Conservation (phyloP, 140 eudicot genomes). For the Ambrosia hybrid region DNA sequence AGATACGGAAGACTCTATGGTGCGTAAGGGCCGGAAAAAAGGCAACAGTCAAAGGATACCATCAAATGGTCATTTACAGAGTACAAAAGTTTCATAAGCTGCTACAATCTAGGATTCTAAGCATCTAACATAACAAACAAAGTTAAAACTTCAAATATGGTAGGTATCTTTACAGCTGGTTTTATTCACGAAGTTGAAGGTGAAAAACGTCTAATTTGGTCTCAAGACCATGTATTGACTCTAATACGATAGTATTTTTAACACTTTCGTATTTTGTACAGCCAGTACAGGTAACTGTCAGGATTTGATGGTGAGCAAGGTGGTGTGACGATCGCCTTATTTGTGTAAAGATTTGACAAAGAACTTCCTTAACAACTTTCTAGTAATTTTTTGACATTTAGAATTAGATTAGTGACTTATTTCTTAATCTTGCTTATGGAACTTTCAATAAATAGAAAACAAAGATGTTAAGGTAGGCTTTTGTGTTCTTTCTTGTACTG, state of each 20-base stretch:
- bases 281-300: constrained; percentile 28
- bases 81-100: constrained; percentile 43
- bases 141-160: constrained; percentile 11
- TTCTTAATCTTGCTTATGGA: constrained; percentile 11
- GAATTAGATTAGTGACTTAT: constrained; percentile 10
- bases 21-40: constrained; percentile 45
- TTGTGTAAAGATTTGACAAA: constrained; percentile 15
- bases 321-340: constrained; percentile 13
- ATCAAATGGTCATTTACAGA: constrained; percentile 34
- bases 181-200: not conserved
- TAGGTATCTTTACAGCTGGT: not conserved
- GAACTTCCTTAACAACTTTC: constrained; percentile 14
- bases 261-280: constrained; percentile 9
- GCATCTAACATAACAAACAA: constrained; percentile 17
- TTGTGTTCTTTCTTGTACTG: not conserved
- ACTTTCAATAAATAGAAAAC: constrained; percentile 15
- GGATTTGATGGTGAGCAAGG: constrained; percentile 12
- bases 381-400: constrained; percentile 6
- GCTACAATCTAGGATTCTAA: constrained; percentile 37
- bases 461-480: not conserved
- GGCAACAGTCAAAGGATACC: constrained; percentile 25
- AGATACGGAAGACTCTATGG: constrained; percentile 81
- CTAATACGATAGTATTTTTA: not conserved
- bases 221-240: not conserved
- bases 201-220: not conserved